phyloP scores from a whole-genome alignment of 495 filamentous ascomycete species.

The Penicillium dipodomyicola region DNA sequence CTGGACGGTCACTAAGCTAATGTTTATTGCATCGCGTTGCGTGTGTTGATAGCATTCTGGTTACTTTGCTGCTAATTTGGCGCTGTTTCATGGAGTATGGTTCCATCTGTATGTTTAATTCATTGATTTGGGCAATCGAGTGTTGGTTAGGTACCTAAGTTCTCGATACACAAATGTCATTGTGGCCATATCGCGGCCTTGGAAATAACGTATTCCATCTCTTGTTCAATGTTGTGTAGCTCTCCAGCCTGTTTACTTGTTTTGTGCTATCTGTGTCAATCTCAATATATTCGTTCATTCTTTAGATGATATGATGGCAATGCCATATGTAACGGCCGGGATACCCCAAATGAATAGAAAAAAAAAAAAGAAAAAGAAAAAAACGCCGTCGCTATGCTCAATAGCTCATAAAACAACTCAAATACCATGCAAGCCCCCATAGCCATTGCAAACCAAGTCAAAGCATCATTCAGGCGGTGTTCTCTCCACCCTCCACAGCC shows the following conservation, averaged over 20 bases:
- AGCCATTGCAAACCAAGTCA: background rate
- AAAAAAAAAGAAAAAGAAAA: too few relatives aligned
- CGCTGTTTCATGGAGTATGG: slow-evolving; percentile 7
- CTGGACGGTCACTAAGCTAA: slow-evolving; percentile 7
- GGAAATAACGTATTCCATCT: background rate
- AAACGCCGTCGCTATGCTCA: slow-evolving; percentile 56
- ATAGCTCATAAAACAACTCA: background rate
- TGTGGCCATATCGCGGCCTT: slow-evolving; percentile 7
- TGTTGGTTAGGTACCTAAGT: slow-evolving; percentile 11
- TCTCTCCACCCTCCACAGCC: slow-evolving; percentile 19
- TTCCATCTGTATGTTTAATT: slow-evolving; percentile 12
- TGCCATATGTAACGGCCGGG: background rate
- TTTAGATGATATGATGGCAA: background rate
- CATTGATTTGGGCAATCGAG: slow-evolving; percentile 8
- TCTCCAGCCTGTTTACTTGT: background rate
- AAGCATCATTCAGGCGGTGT: background rate
- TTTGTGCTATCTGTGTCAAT: too few relatives aligned
- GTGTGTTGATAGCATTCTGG: background rate
- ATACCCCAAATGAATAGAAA: background rate
- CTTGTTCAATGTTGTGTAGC: background rate
- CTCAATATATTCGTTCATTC: background rate
- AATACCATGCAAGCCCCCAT: background rate
- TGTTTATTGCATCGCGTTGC: slow-evolving; percentile 6
- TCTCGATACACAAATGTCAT: slow-evolving; percentile 9
- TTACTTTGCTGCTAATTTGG: slow-evolving; percentile 5